Conservation (phyloP, 1,139 yeast species). For the Blastobotrys raffinosifermentans region DNA sequence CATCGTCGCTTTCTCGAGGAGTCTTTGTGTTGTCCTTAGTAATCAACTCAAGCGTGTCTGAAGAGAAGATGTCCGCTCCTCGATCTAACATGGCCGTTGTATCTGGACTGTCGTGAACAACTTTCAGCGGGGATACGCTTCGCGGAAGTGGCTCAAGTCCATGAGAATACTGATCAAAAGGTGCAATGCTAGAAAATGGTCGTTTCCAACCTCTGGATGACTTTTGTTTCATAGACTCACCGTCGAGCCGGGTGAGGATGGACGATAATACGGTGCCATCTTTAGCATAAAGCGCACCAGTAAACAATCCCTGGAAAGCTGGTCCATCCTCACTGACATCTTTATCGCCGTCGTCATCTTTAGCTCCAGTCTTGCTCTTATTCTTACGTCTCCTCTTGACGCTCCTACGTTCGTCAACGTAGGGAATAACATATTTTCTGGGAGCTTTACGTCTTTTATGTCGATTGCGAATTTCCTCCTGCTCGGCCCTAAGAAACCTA, state of each 20-base stretch:
- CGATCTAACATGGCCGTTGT: constrained; percentile 4
- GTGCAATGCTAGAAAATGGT: too few species aligned
- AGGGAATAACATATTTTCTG: background rate
- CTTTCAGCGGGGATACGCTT: constrained; percentile 11
- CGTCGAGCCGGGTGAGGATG: too few species aligned
- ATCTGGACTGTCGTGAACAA: constrained; percentile 10
- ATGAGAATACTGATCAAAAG: constrained; percentile 9
- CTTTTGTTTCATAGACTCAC: background rate
- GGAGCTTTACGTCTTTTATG: constrained; percentile 2
- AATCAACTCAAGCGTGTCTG: constrained; percentile 6
- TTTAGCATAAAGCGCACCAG: constrained; percentile 1
- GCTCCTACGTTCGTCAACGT: constrained; percentile 1
- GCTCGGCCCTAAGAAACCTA: constrained; percentile 3
- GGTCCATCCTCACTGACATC: too few species aligned
- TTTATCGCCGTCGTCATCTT: constrained; percentile 1
- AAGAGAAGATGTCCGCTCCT: background rate
- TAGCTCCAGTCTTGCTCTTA: constrained; percentile 1
- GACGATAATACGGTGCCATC: too few species aligned
- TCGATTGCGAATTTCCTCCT: constrained; percentile 1
- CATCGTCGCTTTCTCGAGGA: constrained; percentile 6
- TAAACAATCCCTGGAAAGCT: constrained; percentile 8
- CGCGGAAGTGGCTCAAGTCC: constrained; percentile 18
- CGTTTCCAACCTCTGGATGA: too few species aligned
- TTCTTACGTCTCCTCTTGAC: background rate
- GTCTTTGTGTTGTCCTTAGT: constrained; percentile 7